Evolutionary conservation across 768 basidiomycete species (phyloP), one percentile per base, ranked within the genome.

Genomic region (Boletus sensibilis): DNA sequence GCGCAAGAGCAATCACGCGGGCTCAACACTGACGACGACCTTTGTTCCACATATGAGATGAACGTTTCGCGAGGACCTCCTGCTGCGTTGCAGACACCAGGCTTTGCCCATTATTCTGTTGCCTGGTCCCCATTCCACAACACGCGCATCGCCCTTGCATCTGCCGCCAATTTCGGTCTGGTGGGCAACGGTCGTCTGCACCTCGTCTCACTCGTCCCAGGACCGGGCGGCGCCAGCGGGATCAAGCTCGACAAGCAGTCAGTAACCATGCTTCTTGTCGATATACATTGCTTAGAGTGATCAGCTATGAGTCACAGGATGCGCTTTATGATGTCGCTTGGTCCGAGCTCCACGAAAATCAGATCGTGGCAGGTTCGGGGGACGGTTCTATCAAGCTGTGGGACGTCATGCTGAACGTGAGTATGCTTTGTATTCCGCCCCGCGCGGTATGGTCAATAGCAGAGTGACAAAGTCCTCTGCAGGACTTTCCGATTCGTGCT

Each of bases 301-400:
- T 46, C 53, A 94, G 92, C 58, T 96, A 87, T 64, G 92, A 94
- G 68, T 86, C 92, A 0, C 92, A 94, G 70, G 94, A 96, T 66
- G 91, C 88, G 0, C 73, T 95, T 9, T 95, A 88, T 69, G 94
- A 95, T 66, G 76, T 94, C 46, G 93, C 95, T 1, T 98, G 95
- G 95, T 94, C 92, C 35, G 96, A 98, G 74, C 72, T 85, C 33
- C 92, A 97, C 72, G 94, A 96, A 75, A 94, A 96, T 67, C 96
- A 98, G 68, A 74, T 98, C 37, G 87, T 90, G 2, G 86, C 92
- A 1, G 90, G 84, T 1, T 94, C 92, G 10, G 96, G 93, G 44
- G 93, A 97, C 66, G 94, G 94, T 2, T 89, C 91, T 14, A 80
- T 97, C 65, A 86, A 86, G 68, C 75, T 98, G 31, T 98, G 94